Conservation (phyloP, 257 asterid species). For the Penstemon newberryi region DNA sequence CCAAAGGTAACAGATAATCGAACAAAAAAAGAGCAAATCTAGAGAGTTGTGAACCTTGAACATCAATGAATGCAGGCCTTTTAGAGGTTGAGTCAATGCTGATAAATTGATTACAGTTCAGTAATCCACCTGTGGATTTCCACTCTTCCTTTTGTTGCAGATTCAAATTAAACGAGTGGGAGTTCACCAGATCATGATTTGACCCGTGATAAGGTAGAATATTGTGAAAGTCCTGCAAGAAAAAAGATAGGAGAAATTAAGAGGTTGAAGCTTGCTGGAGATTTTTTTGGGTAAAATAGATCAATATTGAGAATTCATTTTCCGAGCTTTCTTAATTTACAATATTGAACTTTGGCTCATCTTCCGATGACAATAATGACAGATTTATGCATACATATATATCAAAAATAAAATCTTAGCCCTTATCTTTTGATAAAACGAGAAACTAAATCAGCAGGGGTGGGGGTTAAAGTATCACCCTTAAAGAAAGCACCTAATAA, state of each 20-base stretch:
- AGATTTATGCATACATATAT: too few species aligned
- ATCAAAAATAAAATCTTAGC: too few species aligned
- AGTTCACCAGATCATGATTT: conserved; percentile 42
- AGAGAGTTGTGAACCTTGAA: conserved; percentile 51
- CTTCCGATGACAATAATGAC: too few species aligned
- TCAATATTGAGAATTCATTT: too few species aligned
- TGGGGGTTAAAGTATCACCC: too few species aligned
- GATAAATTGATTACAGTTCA: conserved; percentile 36
- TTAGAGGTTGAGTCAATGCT: conserved; percentile 34
- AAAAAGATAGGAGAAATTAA: neutral
- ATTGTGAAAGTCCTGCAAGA: conserved; percentile 53
- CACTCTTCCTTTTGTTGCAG: conserved; percentile 45
- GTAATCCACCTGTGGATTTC: conserved; percentile 41
- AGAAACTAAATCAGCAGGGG: too few species aligned
- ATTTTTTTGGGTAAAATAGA: neutral
- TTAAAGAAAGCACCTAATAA: neutral
- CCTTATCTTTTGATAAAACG: too few species aligned
- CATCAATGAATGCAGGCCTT: conserved; percentile 41
- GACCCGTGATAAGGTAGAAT: conserved; percentile 40
- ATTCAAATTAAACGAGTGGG: conserved; percentile 36
- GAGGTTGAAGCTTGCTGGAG: neutral
- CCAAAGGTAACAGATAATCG: neutral
- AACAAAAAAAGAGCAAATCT: neutral
- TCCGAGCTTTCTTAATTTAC: too few species aligned
- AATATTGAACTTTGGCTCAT: too few species aligned